A percentile compares a stretch with the other conserved stretches of the same genome.
Evolutionary conservation across 2,329 filamentous ascomycete genomes (phyloP).

Genomic region (Penicillium sp.): DNA sequence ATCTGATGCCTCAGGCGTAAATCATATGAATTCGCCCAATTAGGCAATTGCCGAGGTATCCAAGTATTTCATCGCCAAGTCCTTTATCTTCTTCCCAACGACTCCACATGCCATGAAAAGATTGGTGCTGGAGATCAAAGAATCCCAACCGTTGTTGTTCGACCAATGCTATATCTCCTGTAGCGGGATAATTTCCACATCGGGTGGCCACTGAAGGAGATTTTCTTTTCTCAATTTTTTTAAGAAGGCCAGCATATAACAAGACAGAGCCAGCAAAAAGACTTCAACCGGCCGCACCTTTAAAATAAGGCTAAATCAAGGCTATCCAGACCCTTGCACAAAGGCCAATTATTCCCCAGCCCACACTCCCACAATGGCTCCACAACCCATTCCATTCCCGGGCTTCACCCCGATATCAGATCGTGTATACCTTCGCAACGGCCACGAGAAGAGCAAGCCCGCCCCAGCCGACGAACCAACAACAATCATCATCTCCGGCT

Average conservation of each 20-base stretch:
- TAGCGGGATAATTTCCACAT: background rate
- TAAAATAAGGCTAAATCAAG: background rate
- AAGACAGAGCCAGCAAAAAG: background rate
- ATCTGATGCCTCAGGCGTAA: background rate
- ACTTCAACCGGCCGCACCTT: background rate
- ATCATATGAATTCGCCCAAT: background rate
- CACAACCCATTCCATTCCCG: slow-evolving; percentile 29
- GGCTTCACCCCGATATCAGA: slow-evolving; percentile 50
- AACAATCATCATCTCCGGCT: slow-evolving; percentile 51
- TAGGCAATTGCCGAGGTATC: slow-evolving; percentile 1
- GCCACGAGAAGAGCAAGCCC: slow-evolving; percentile 13
- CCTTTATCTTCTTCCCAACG: slow-evolving; percentile 1
- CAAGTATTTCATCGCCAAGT: background rate
- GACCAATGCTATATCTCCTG: background rate
- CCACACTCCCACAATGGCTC: slow-evolving; percentile 9
- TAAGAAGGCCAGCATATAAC: background rate
- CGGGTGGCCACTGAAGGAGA: background rate
- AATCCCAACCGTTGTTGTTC: slow-evolving; percentile 4
- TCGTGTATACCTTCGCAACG: slow-evolving; percentile 46
- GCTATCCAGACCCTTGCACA: background rate
- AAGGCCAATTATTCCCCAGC: background rate
- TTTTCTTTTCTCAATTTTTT: background rate
- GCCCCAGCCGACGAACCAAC: slow-evolving; percentile 30
- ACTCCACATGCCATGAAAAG: background rate
- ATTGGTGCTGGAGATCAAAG: slow-evolving; percentile 2